phyloP scores from a whole-genome alignment of 2,329 filamentous ascomycete species.

The Chaetomium olivaceum region DNA sequence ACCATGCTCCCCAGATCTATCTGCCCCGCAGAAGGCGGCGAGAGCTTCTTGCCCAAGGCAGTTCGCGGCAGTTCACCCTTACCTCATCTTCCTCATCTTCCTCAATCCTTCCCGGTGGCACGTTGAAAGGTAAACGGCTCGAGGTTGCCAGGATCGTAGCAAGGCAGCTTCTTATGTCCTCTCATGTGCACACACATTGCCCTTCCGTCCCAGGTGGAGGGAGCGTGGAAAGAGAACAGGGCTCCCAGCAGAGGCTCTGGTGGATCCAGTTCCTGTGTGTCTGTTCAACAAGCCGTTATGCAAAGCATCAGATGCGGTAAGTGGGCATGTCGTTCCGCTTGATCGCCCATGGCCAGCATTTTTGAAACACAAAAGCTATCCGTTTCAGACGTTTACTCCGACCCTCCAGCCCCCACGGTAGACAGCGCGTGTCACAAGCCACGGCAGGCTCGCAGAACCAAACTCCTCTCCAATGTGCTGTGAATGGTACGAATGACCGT shows the following conservation, averaged over 20 bases:
- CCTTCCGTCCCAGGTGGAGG: neutral
- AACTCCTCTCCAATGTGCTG: neutral
- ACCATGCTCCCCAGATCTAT: neutral
- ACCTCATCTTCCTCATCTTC: conserved; percentile 12
- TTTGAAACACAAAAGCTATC: conserved; percentile 21
- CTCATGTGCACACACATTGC: too few species aligned
- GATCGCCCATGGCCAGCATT: conserved; percentile 9
- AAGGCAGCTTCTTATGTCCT: neutral
- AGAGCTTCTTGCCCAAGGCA: conserved; percentile 4
- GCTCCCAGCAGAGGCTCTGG: neutral
- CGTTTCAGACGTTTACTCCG: conserved; percentile 16
- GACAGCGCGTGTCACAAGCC: neutral
- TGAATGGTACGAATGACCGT: neutral
- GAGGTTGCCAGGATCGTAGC: neutral
- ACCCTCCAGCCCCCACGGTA: conserved; percentile 3
- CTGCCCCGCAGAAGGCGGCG: conserved; percentile 7
- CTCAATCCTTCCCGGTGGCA: conserved; percentile 19
- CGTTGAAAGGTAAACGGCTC: neutral
- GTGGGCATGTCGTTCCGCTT: conserved; percentile 8
- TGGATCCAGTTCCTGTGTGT: neutral
- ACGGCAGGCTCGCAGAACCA: conserved; percentile 2
- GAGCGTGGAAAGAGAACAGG: neutral
- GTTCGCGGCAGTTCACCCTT: neutral
- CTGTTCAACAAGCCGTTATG: neutral
- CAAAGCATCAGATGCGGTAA: conserved; percentile 13